Conservation (phyloP, 2,329 filamentous ascomycete species). For the Leptographium wingfieldii region DNA sequence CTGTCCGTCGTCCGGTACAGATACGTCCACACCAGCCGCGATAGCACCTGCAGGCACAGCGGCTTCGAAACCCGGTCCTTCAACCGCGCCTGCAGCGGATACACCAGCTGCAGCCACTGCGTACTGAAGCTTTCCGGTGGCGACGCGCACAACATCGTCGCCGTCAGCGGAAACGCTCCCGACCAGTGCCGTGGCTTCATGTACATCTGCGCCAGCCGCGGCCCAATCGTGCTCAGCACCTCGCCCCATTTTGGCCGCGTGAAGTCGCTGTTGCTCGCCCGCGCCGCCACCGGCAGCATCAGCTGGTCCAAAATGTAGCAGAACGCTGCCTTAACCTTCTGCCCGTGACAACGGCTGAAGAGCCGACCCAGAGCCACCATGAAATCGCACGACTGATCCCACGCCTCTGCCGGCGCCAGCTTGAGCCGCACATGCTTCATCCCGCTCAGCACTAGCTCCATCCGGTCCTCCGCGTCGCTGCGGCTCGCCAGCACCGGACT, state of each 20-base stretch:
- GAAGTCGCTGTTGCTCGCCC: constrained; percentile 62
- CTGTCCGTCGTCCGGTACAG: constrained; percentile 73
- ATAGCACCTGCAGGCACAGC: constrained; percentile 77
- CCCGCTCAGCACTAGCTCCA: constrained; percentile 76
- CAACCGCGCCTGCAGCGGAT: constrained; percentile 64
- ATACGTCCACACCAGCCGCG: constrained; percentile 87
- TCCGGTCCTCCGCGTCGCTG: constrained; percentile 63
- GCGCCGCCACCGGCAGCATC: constrained; percentile 74
- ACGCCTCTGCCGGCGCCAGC: constrained; percentile 58
- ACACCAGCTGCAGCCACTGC: constrained; percentile 76
- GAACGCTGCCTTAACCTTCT: constrained; percentile 84
- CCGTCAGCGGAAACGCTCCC: constrained; percentile 76
- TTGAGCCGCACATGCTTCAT: constrained; percentile 83
- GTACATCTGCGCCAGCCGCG: constrained; percentile 71
- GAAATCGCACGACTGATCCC: constrained; percentile 83
- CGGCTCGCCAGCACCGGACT: constrained; percentile 43
- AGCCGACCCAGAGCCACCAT: constrained; percentile 69
- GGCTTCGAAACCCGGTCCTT: constrained; percentile 73
- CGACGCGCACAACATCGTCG: constrained; percentile 78
- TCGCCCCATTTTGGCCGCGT: constrained; percentile 75
- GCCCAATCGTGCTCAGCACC: constrained; percentile 66
- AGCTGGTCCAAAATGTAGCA: constrained; percentile 84
- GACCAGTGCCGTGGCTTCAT: constrained; percentile 88
- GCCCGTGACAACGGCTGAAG: constrained; percentile 76
- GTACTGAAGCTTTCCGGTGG: constrained; percentile 69